Evolutionary conservation across 148 eudicot genomes (phyloP).

Genomic region (Dysphania ambrosioides): DNA sequence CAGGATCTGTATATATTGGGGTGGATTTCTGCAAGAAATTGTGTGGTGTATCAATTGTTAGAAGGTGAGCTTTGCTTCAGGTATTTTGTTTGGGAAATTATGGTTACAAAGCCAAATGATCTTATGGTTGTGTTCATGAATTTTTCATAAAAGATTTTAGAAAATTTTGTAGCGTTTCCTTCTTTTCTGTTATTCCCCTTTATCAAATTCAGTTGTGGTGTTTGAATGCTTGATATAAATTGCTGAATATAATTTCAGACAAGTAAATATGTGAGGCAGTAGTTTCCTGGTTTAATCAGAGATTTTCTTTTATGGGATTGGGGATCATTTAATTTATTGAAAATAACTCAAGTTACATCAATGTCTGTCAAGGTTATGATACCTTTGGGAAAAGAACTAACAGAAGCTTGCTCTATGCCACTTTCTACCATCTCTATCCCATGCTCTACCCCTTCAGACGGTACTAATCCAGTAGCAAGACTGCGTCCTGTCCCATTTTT

Average conservation of each 20-base stretch:
- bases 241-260: not conserved
- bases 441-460: too few species aligned
- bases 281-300: not conserved
- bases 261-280: not conserved
- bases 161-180: not conserved
- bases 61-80: conserved; percentile 63
- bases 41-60: conserved; percentile 86
- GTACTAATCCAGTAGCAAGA: too few species aligned
- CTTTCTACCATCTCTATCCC: too few species aligned
- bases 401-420: too few species aligned
- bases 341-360: too few species aligned
- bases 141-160: not conserved
- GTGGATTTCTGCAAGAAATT: conserved; percentile 97
- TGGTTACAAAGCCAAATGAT: conserved; percentile 12
- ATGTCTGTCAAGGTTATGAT: too few species aligned
- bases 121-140: not conserved
- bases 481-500: too few species aligned
- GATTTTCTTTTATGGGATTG: too few species aligned
- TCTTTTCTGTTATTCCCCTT: not conserved
- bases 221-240: not conserved
- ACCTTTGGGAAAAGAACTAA: too few species aligned
- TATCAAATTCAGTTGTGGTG: not conserved
- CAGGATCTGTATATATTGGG: conserved; percentile 88
- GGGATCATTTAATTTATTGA: too few species aligned
- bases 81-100: conserved; percentile 11